These are phyloP conservation scores for Fraxinus latifolia DNA, from an alignment of 305 asterid species.

Conservation along the genomic window DNA sequence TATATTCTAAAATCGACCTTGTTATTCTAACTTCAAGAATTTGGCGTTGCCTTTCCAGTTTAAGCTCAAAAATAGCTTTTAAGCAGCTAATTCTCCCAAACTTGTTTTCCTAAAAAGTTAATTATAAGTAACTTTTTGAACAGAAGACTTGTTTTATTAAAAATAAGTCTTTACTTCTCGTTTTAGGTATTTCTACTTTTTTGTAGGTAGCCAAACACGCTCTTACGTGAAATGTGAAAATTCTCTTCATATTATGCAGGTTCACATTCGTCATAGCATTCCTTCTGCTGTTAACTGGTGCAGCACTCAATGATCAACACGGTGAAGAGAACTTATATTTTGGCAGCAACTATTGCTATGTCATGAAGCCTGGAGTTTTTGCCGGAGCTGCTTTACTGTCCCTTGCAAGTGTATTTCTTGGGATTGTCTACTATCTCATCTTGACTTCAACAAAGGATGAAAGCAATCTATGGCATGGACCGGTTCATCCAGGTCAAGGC, in stretches of 20 bases:
- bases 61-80: not conserved
- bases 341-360: slow-evolving; percentile 62
- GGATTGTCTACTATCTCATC: slow-evolving; percentile 56
- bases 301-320: slow-evolving; percentile 78
- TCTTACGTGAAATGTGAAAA: not conserved
- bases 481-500: slow-evolving; percentile 48
- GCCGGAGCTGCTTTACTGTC: slow-evolving; percentile 82
- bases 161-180: not conserved
- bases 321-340: slow-evolving; percentile 70
- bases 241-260: slow-evolving; percentile 41
- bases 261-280: slow-evolving; percentile 80
- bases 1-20: not conserved
- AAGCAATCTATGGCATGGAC: slow-evolving; percentile 34
- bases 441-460: slow-evolving; percentile 40
- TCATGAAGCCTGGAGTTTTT: slow-evolving; percentile 77
- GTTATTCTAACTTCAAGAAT: not conserved
- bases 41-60: not conserved
- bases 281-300: slow-evolving; percentile 77
- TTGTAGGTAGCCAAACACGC: not conserved
- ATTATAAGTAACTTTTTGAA: not conserved
- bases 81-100: not conserved
- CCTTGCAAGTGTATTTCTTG: slow-evolving; percentile 68
- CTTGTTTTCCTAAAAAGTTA: not conserved
- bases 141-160: not conserved
- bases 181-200: not conserved